Conservation (phyloP, 306 rosid genomes). For the Quercus suber region DNA sequence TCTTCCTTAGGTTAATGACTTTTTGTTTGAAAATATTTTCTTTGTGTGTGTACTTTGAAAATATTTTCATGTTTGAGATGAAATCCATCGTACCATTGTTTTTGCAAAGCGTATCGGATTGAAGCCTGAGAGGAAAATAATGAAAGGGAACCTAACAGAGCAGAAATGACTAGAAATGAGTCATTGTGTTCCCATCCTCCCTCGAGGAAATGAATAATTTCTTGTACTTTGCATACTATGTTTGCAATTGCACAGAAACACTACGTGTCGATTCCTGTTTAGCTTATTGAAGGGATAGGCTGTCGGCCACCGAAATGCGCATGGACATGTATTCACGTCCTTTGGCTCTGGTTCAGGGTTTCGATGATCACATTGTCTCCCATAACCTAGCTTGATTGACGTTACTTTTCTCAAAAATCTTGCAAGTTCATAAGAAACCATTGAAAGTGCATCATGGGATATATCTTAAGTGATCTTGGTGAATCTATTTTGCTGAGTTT, state of each 20-base stretch:
- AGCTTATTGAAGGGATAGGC: slow-evolving; percentile 8
- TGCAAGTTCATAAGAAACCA: slow-evolving; percentile 14
- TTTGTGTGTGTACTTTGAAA: too few relatives aligned
- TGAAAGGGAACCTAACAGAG: neutral
- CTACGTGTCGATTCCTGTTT: slow-evolving; percentile 11
- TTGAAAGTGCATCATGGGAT: slow-evolving; percentile 4
- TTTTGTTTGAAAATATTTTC: too few relatives aligned
- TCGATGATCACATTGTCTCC: slow-evolving; percentile 29
- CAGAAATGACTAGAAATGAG: neutral
- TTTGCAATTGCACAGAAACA: neutral
- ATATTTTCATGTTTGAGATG: too few relatives aligned
- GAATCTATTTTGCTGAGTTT: neutral
- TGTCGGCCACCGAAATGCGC: slow-evolving; percentile 46
- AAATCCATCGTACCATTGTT: too few relatives aligned
- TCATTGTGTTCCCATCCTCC: neutral
- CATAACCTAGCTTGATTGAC: slow-evolving; percentile 22
- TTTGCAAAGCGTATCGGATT: too few relatives aligned
- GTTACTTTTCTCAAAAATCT: slow-evolving; percentile 7
- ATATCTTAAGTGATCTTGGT: slow-evolving; percentile 5
- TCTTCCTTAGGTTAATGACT: too few relatives aligned
- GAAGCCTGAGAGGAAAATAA: too few relatives aligned
- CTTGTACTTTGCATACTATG: neutral
- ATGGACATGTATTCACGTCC: slow-evolving; percentile 9
- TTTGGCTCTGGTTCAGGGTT: slow-evolving; percentile 3
- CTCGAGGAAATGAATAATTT: neutral